A percentile compares a stretch with the other conserved stretches of the same genome.
phyloP scores from a whole-genome alignment of 768 basidiomycete species.

The Suillus placidus region DNA sequence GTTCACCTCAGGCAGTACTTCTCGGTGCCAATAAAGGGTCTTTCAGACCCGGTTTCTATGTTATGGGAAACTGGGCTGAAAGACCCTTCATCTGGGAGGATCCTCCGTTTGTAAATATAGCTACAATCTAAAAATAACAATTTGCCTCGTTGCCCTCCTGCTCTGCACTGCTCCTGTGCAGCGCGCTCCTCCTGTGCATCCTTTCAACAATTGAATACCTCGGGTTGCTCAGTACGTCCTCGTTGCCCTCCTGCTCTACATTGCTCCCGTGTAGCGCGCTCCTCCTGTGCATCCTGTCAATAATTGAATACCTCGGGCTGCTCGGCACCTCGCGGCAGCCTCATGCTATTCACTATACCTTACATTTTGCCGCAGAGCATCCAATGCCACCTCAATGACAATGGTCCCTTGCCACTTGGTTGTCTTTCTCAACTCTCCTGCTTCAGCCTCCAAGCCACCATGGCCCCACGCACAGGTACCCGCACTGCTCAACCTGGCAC shows the following conservation, averaged over 20 bases:
- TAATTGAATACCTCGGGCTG: too few relatives aligned
- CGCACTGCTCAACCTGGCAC: neutral
- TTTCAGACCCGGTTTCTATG: too few relatives aligned
- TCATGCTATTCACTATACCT: too few relatives aligned
- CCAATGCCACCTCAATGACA: neutral
- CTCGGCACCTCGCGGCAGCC: too few relatives aligned
- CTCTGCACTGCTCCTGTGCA: too few relatives aligned
- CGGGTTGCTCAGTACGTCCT: too few relatives aligned
- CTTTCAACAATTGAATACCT: neutral
- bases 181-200: neutral
- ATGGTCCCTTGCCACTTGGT: neutral
- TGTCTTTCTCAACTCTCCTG: neutral
- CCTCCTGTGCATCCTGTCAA: too few relatives aligned
- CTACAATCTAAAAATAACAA: neutral
- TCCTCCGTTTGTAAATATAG: neutral
- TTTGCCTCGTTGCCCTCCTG: neutral
- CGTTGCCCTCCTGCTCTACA: too few relatives aligned
- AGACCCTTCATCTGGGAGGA: neutral
- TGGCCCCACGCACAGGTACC: neutral
- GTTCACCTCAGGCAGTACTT: too few relatives aligned
- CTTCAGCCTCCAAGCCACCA: neutral
- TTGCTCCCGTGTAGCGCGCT: too few relatives aligned
- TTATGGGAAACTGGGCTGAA: neutral
- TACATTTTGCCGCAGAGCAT: neutral
- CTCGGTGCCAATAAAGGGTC: too few relatives aligned